Evolutionary conservation across 805 yeast genomes (phyloP).

Genomic region (Zygoascus bituminiphila): DNA sequence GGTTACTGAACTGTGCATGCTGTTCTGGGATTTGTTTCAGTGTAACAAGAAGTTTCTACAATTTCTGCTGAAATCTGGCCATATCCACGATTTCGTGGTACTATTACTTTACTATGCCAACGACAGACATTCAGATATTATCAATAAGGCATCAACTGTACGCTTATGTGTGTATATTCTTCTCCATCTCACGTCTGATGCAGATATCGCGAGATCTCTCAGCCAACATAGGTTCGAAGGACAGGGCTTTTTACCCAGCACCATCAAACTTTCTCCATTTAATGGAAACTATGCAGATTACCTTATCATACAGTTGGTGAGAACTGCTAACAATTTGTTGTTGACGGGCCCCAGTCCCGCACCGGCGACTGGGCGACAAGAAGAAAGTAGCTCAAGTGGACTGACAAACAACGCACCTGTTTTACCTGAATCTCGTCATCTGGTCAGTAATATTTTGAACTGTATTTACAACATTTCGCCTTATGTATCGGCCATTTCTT

Average conservation of each 20-base stretch:
- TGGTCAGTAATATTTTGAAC: constrained; percentile 24
- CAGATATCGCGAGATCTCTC: constrained; percentile 19
- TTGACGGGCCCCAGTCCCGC: background rate
- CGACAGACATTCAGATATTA: constrained; percentile 34
- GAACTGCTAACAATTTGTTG: constrained; percentile 6
- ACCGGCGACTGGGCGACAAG: background rate
- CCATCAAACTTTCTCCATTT: constrained; percentile 19
- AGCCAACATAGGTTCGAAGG: constrained; percentile 20
- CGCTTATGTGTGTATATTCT: constrained; percentile 28
- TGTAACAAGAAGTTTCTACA: constrained; percentile 45
- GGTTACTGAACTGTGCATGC: constrained; percentile 50
- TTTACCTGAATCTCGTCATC: constrained; percentile 3
- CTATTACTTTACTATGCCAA: constrained; percentile 50
- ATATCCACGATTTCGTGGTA: constrained; percentile 47
- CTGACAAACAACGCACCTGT: constrained; percentile 7
- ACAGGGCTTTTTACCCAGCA: constrained; percentile 22
- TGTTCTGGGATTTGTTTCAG: constrained; percentile 71
- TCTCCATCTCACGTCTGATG: constrained; percentile 24
- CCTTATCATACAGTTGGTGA: constrained; percentile 18
- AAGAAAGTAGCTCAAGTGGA: background rate
- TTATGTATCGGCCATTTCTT: constrained; percentile 21
- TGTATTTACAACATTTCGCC: constrained; percentile 27
- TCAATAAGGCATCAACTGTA: constrained; percentile 19
- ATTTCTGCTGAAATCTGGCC: constrained; percentile 35
- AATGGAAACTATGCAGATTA: constrained; percentile 27